A percentile compares a stretch with the other conserved stretches of the same genome.
These are phyloP conservation scores for Inga laurina DNA, from an alignment of 306 rosid genomes.

Conservation along the genomic window DNA sequence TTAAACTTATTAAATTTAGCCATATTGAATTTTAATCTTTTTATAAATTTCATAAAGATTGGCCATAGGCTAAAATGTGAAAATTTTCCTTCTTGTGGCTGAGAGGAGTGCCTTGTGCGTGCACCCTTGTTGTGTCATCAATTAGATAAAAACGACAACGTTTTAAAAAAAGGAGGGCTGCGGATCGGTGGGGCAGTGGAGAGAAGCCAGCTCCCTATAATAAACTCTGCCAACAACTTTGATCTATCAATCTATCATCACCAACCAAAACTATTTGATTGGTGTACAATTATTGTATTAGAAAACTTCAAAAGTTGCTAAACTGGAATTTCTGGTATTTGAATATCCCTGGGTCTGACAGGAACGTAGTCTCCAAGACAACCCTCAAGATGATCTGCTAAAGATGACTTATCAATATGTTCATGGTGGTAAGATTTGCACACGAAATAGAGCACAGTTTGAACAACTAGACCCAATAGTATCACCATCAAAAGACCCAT, in stretches of 20 bases:
- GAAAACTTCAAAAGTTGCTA: background rate
- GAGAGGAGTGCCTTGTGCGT: too few relatives aligned
- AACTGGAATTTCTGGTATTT: constrained; percentile 10
- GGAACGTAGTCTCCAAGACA: constrained; percentile 52
- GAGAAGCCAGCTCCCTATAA: too few relatives aligned
- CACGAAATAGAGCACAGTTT: constrained; percentile 54
- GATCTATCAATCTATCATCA: background rate
- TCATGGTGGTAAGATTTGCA: constrained; percentile 67
- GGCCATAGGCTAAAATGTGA: too few relatives aligned
- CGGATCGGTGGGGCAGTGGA: too few relatives aligned
- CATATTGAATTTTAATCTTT: too few relatives aligned
- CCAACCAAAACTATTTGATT: background rate
- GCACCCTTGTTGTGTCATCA: too few relatives aligned
- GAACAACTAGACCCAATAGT: constrained; percentile 39
- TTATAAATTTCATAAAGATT: too few relatives aligned
- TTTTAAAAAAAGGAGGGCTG: too few relatives aligned
- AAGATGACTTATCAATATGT: constrained; percentile 44
- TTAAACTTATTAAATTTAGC: too few relatives aligned
- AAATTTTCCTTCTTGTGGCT: too few relatives aligned
- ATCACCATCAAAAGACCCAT: constrained; percentile 32
- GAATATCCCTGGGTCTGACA: constrained; percentile 45
- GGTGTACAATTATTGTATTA: background rate
- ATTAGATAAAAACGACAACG: too few relatives aligned
- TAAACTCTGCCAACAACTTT: background rate
- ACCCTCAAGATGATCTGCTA: constrained; percentile 49